Evolutionary conservation across 768 basidiomycete species (phyloP).

Genomic region (Daedaleopsis sinensis): DNA sequence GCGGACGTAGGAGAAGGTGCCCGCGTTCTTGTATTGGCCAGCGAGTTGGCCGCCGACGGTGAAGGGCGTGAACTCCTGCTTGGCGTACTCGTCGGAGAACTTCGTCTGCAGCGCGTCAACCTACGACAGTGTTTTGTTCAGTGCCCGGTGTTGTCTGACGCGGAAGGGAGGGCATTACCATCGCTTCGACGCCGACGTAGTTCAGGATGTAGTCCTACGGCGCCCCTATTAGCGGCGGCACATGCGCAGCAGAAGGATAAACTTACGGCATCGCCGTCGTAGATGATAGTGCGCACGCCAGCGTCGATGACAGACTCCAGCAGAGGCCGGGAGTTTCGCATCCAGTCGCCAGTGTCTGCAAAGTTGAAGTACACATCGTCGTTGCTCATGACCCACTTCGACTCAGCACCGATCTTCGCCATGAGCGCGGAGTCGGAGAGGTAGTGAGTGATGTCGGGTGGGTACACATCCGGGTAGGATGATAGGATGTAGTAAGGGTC

Average conservation of each 20-base stretch:
- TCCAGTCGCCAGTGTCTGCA: slow-evolving; percentile 58
- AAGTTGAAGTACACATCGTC: slow-evolving; percentile 49
- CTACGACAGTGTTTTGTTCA: slow-evolving; percentile 28
- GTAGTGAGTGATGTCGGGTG: slow-evolving; percentile 41
- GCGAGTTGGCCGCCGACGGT: slow-evolving; percentile 52
- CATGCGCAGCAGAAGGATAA: background rate
- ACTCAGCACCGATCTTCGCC: slow-evolving; percentile 47
- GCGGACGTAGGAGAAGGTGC: slow-evolving; percentile 57
- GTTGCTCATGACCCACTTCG: slow-evolving; percentile 44
- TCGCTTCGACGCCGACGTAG: slow-evolving; percentile 57
- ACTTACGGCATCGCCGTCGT: slow-evolving; percentile 58
- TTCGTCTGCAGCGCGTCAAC: slow-evolving; percentile 50
- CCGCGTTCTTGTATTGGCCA: slow-evolving; percentile 62
- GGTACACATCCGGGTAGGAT: slow-evolving; percentile 48
- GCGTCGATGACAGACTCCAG: slow-evolving; percentile 63
- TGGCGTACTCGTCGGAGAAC: slow-evolving; percentile 44
- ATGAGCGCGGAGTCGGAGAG: slow-evolving; percentile 32
- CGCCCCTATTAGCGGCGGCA: background rate
- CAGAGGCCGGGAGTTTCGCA: slow-evolving; percentile 47
- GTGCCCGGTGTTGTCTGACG: background rate
- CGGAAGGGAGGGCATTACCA: slow-evolving; percentile 39
- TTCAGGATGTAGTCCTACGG: slow-evolving; percentile 53
- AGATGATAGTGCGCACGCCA: slow-evolving; percentile 55
- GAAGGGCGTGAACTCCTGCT: slow-evolving; percentile 48
- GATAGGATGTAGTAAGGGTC: slow-evolving; percentile 57